phyloP scores from a whole-genome alignment of 1,139 yeast species.

The Kodamaea arcana region DNA sequence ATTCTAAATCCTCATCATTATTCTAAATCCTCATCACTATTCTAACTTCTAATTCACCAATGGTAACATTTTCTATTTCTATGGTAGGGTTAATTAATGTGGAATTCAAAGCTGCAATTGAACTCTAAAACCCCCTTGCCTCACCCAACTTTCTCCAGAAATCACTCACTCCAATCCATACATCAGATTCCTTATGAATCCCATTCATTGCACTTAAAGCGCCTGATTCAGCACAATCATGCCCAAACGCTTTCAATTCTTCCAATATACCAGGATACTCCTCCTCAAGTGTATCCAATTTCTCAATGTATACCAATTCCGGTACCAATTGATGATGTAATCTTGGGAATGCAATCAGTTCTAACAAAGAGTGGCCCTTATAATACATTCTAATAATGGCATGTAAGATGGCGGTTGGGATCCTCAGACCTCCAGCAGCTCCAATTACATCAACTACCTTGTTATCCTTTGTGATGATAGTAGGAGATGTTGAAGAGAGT shows the following conservation, averaged over 20 bases:
- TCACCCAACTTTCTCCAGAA: slow-evolving; percentile 44
- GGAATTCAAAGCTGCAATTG: too few relatives aligned
- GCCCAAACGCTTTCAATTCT: slow-evolving; percentile 22
- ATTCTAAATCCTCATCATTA: too few relatives aligned
- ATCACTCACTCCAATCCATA: slow-evolving; percentile 35
- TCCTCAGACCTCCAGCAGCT: slow-evolving; percentile 93
- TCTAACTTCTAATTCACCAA: too few relatives aligned
- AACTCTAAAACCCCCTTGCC: slow-evolving; percentile 35
- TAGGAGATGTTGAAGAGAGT: slow-evolving; percentile 77
- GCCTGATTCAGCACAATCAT: slow-evolving; percentile 30
- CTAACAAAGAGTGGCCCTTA: slow-evolving; percentile 54
- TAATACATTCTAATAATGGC: slow-evolving; percentile 66
- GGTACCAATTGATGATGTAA: slow-evolving; percentile 89
- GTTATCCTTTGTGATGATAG: slow-evolving; percentile 52
- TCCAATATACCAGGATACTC: slow-evolving; percentile 19
- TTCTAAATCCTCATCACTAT: too few relatives aligned
- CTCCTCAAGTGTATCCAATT: slow-evolving; percentile 25
- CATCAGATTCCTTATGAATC: slow-evolving; percentile 22
- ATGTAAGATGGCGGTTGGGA: slow-evolving; percentile 79
- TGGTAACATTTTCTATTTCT: neutral
- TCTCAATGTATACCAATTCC: slow-evolving; percentile 59
- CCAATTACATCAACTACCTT: slow-evolving; percentile 70
- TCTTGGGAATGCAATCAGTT: slow-evolving; percentile 73
- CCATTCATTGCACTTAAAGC: slow-evolving; percentile 44
- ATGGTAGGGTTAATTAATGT: neutral